These are phyloP conservation scores for Hyphochytrium catenoides DNA, from an alignment of 352 stramenopile genomes.

Conservation along the genomic window DNA sequence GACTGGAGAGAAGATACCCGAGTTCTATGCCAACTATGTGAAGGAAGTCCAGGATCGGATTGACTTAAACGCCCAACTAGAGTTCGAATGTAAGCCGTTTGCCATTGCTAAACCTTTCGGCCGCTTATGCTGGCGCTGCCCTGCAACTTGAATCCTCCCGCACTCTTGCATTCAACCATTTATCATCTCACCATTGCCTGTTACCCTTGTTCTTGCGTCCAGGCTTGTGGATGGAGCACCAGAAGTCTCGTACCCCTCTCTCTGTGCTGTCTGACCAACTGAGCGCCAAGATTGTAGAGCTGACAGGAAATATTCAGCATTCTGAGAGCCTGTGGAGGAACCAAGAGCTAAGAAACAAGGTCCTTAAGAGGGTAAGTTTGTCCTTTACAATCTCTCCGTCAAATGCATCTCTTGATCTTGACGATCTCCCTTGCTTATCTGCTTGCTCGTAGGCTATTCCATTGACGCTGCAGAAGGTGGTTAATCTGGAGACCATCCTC, in stretches of 20 bases:
- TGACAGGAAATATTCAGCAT: constrained; percentile 51
- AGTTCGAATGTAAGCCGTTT: constrained; percentile 68
- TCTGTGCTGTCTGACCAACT: constrained; percentile 41
- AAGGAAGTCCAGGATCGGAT: constrained; percentile 47
- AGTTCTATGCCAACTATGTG: constrained; percentile 49
- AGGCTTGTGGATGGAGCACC: constrained; percentile 49
- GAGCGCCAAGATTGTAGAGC: constrained; percentile 43
- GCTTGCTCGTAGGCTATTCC: no score
- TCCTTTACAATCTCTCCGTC: no score
- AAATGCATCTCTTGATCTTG: no score
- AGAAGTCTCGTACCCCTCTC: constrained; percentile 33
- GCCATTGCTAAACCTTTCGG: no score
- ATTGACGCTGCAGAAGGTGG: constrained; percentile 24
- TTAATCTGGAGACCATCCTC: constrained; percentile 29
- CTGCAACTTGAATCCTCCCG: no score
- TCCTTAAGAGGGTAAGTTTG: no score
- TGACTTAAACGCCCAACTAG: constrained; percentile 36
- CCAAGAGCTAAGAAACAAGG: constrained; percentile 26
- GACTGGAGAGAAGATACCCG: constrained; percentile 19
- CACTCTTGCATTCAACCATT: no score
- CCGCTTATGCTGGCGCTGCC: no score
- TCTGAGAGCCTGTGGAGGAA: constrained; percentile 39
- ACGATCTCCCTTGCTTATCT: no score
- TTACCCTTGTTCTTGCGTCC: no score
- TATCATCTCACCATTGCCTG: no score